phyloP scores from a whole-genome alignment of 176 grass and related monocot species.

The Musa acuminata region DNA sequence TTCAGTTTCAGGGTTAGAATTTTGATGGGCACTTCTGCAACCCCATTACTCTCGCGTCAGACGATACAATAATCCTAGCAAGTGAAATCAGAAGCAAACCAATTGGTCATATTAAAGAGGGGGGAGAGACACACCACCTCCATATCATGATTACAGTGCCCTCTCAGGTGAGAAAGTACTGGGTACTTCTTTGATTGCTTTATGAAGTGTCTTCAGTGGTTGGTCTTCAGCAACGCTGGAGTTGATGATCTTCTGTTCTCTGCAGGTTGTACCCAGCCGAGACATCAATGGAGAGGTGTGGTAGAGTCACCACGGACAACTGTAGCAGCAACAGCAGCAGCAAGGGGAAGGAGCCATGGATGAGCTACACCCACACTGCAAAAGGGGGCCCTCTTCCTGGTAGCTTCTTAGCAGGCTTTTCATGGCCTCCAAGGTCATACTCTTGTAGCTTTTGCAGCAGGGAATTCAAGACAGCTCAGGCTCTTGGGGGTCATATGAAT shows the following conservation, averaged over 20 bases:
- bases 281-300: slow-evolving; percentile 26
- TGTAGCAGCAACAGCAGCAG: not conserved
- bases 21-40: slow-evolving; percentile 21
- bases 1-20: slow-evolving; percentile 31
- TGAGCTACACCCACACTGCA: slow-evolving; percentile 17
- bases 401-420: slow-evolving; percentile 18
- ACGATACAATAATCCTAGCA: slow-evolving; percentile 4
- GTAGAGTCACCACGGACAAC: slow-evolving; percentile 10
- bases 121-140: not conserved
- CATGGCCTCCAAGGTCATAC: slow-evolving; percentile 38
- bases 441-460: slow-evolving; percentile 45
- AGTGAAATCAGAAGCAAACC: not conserved
- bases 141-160: slow-evolving; percentile 35
- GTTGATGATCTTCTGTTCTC: not conserved
- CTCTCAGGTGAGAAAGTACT: slow-evolving; percentile 31
- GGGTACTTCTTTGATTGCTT: slow-evolving; percentile 21
- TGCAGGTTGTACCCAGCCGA: not conserved
- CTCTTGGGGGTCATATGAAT: slow-evolving; percentile 44
- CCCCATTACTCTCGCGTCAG: slow-evolving; percentile 22
- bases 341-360: slow-evolving; percentile 18
- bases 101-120: slow-evolving; percentile 6
- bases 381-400: slow-evolving; percentile 9
- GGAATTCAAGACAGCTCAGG: slow-evolving; percentile 41
- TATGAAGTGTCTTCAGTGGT: too few species aligned
- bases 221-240: too few species aligned